These are phyloP conservation scores for Mrakia gelida DNA, from an alignment of 768 basidiomycete genomes.

Conservation along the genomic window DNA sequence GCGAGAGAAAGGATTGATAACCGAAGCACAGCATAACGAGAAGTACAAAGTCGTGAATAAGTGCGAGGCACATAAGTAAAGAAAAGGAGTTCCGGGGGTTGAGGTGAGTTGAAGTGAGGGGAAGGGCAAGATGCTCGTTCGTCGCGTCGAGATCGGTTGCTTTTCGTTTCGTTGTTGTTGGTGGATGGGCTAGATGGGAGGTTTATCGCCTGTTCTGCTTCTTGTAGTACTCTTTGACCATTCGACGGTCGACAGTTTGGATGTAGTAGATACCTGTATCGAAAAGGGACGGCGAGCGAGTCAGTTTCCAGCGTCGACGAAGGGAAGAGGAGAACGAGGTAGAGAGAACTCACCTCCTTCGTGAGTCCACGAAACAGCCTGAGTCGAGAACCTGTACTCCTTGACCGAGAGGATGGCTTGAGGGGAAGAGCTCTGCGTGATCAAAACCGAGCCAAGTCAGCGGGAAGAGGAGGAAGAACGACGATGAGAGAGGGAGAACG, in stretches of 20 bases:
- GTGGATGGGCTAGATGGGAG: no score
- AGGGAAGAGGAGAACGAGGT: neutral
- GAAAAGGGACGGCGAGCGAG: neutral
- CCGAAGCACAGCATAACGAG: no score
- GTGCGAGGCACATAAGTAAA: no score
- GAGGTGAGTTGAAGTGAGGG: no score
- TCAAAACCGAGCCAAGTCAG: neutral
- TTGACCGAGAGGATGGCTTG: conserved; percentile 75
- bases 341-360: conserved; percentile 53
- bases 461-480: neutral
- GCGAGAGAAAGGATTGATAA: no score
- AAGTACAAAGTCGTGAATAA: no score
- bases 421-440: conserved; percentile 59
- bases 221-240: neutral
- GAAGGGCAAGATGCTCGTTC: no score
- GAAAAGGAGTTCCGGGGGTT: no score
- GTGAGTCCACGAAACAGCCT: conserved; percentile 74
- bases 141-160: no score
- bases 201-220: no score
- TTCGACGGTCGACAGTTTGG: conserved; percentile 5
- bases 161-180: neutral
- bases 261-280: neutral
- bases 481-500: neutral
- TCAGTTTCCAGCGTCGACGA: neutral
- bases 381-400: conserved; percentile 62